phyloP scores from a whole-genome alignment of 2,329 filamentous ascomycete species.

The Exophiala sp. region DNA sequence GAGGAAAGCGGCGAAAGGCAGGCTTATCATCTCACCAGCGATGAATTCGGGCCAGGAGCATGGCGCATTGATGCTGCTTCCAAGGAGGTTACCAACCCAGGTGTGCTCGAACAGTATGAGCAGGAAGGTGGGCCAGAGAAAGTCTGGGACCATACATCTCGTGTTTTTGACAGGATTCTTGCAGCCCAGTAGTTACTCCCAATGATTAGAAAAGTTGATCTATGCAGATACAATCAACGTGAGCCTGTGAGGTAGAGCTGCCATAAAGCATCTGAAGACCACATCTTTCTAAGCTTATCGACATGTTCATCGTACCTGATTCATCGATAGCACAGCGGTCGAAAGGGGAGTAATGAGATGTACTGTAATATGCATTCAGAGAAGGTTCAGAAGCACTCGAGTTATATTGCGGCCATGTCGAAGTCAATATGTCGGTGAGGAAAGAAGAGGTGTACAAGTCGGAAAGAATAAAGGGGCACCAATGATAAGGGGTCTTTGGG shows the following conservation, averaged over 20 bases:
- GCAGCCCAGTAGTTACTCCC: neutral
- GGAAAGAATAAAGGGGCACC: neutral
- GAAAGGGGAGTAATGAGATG: too few species aligned
- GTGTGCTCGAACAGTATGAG: constrained; percentile 30
- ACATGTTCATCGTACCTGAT: too few species aligned
- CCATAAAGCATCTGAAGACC: too few species aligned
- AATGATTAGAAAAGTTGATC: too few species aligned
- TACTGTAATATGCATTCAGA: too few species aligned
- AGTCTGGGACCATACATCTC: constrained; percentile 31
- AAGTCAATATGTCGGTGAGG: neutral
- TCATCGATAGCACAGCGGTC: too few species aligned
- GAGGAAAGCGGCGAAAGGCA: constrained; percentile 46
- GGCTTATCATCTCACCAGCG: constrained; percentile 39
- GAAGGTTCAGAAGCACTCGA: too few species aligned
- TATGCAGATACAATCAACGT: too few species aligned
- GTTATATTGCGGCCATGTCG: neutral
- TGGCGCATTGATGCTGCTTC: constrained; percentile 31
- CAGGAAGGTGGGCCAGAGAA: constrained; percentile 28
- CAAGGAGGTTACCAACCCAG: constrained; percentile 23
- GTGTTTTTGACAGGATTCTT: neutral
- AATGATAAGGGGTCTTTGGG: too few species aligned
- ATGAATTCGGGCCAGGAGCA: constrained; percentile 29
- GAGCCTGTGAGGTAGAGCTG: too few species aligned
- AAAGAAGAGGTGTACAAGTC: neutral
- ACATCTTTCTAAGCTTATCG: too few species aligned